Base-by-base conservation (phyloP, 805 yeast species). In the Nakazawaea wyomingensis region DNA sequence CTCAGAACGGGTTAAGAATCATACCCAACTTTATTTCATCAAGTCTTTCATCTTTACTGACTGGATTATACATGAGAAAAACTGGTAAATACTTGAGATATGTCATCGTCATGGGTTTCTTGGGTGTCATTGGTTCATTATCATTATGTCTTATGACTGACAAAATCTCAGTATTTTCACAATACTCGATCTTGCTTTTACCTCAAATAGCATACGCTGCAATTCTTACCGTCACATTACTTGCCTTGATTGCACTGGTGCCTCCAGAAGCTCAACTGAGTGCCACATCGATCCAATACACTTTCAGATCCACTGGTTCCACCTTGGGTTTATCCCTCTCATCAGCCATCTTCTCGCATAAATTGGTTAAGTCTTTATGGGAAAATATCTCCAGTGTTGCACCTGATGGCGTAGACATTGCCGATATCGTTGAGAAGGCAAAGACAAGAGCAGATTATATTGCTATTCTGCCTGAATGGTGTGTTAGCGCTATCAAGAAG, bases 221-320 rank as follows among this genome's bases (percentile, higher is more conserved):
- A 3, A 69, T 79, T 58, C 68, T 86, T 48, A 86, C 95, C 0
- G 76, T 85, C 2, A 79, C 90, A 0, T 64, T 87, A 37, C 61
- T 86, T 28, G 84, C 95, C 0, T 69, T 87, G 61, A 83, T 87
- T 42, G 81, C 93, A 0, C 76, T 93, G 1, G 93, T 83, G 2
- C 80, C 84, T 8, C 60, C 68, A 18, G 71, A 74, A 41, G 74
- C 71, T 54, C 96, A 87, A 60, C 96, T 96, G 1, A 74, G 88
- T 17, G 83, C 91, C 2, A 89, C 96, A 0, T 85, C 96, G 0
- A 85, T 90, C 45, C 95, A 87, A 55, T 89, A 90, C 59, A 89
- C 78, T 4, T 74, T 75, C 52, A 61, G 80, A 51, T 65, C 79
- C 5, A 72, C 78, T 1, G 80, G 80, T 1, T 74, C 79, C 3